Evolutionary conservation across 129 eudicot genomes (phyloP), one percentile per base, ranked within the genome.

Genomic region (Pseudognaphalium luteoalbum): DNA sequence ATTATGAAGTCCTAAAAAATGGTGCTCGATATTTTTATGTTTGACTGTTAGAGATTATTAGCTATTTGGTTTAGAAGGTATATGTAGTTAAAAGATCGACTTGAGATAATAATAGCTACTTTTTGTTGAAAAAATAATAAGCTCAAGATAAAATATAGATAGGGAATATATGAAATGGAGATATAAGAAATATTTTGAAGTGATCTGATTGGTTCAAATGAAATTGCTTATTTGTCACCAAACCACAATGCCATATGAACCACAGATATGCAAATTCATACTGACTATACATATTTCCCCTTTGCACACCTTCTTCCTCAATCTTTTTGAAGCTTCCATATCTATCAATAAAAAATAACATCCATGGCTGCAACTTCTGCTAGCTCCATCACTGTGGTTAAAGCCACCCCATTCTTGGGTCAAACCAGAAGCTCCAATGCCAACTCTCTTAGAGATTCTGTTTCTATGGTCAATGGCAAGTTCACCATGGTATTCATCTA

Each of bases 341-440:
- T 28, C 44, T 33, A 64, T 32, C 69, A 64, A 15, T 32, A 21
- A 30, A 21, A 30, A 39, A 20, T 68, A 61, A 81, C 66, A 51
- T 75, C 84, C 51, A 75, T 75, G 80, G 84, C 84, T 68, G 76
- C 84, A 57, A 77, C 76, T 35, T 63, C 81, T 28, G 68, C 56
- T 11, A 81, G 63, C 80, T 81, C 85, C 58, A 70, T 71, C 77
- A 62, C 68, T 50, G 77, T 81, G 19, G 77, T 81, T 51, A 61
- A 67, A 47, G 77, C 81, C 76, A 75, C 81, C 52, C 77, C 85
- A 28, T 81, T 81, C 29, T 76, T 81, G 80, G 85, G 85, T 76
- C 85, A 81, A 62, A 75, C 81, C 73, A 81, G 51, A 75, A 20
- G 25, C 35, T 62, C 85, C 17, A 70, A 69, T 76, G 81, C 20